Base-by-base conservation (phyloP, 768 basidiomycete genomes). In the Phlebiopsis gigantea region DNA sequence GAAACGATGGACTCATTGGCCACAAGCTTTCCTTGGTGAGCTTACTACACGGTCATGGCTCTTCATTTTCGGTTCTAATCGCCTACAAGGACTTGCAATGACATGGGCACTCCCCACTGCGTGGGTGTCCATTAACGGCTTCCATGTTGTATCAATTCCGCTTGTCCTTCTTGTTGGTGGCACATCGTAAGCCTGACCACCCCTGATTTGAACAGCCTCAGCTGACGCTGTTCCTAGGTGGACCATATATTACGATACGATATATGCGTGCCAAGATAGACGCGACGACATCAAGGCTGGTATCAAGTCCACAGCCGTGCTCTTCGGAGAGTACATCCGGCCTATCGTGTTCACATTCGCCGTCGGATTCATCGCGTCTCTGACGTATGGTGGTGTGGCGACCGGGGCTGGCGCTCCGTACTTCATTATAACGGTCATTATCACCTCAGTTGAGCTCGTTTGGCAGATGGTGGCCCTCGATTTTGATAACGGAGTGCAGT, bases 251-350 rank as follows among this genome's bases (percentile, higher is more conserved):
- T 79, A 77, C 64, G 78, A 88, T 66, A 85, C 85, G 6, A 83
- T 87, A 56, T 91, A 92, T 64, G 88, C 87, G 17, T 88, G 85
- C 65, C 81, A 90, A 73, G 90, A 92, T 67, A 83, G 85, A 49
- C 68, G 76, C 53, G 90, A 90, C 71, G 89, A 92, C 67, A 67
- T 84, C 34, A 78, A 81, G 53, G 83, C 81, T 53, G 86, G 85
- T 15, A 81, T 90, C 42, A 81, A 83, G 57, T 90, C 87, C 5
- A 90, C 86, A 21, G 88, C 90, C 0, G 78, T 90, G 42, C 76
- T 88, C 8, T 88, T 87, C 63, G 86, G 84, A 14, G 68, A 74
- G 3, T 76, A 78, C 68, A 81, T 87, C 24, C 75, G 79, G 1
- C 75, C 79, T 0, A 72, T 88, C 55, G 75, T 88, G 26, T 66